A percentile compares a stretch with the other conserved stretches of the same genome.
Evolutionary conservation across 257 asterid species (phyloP).

Genomic region (Phtheirospermum japonicum): DNA sequence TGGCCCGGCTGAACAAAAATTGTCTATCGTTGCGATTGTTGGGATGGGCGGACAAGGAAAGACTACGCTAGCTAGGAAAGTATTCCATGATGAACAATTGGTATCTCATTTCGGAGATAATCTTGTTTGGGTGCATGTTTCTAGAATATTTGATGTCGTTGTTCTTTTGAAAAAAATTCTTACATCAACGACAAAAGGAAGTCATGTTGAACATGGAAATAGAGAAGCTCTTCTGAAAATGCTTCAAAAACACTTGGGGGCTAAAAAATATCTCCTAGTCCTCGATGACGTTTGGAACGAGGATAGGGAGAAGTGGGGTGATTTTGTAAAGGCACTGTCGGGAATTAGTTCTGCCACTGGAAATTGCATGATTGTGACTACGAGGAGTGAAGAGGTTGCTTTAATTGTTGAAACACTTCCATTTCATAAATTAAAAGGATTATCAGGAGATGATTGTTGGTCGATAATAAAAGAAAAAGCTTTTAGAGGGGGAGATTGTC

Average conservation of each 20-base stretch:
- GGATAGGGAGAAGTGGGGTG: slow-evolving; percentile 12
- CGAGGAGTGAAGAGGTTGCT: slow-evolving; percentile 1
- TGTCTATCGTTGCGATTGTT: too few relatives aligned
- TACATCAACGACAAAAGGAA: neutral
- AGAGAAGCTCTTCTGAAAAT: neutral
- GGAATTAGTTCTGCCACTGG: slow-evolving; percentile 8
- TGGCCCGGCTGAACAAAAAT: neutral
- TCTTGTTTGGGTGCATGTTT: slow-evolving; percentile 3
- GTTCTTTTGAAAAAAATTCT: neutral
- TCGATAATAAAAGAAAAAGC: slow-evolving; percentile 29
- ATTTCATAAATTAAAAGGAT: neutral
- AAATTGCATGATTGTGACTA: slow-evolving; percentile 12
- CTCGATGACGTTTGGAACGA: slow-evolving; percentile 24
- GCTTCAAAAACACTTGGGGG: slow-evolving; percentile 11
- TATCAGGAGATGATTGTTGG: slow-evolving; percentile 30
- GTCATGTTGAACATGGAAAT: neutral
- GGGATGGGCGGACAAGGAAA: slow-evolving; percentile 18
- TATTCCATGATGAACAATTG: neutral
- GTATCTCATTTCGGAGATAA: too few relatives aligned
- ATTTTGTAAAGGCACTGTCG: slow-evolving; percentile 4
- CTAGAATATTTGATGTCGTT: neutral
- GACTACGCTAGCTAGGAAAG: slow-evolving; percentile 22
- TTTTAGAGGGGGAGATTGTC: slow-evolving; percentile 16
- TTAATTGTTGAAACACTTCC: slow-evolving; percentile 4
- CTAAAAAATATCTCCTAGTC: slow-evolving; percentile 22